phyloP scores from a whole-genome alignment of 176 grass and related monocot genomes.

The Oryza glaberrima region DNA sequence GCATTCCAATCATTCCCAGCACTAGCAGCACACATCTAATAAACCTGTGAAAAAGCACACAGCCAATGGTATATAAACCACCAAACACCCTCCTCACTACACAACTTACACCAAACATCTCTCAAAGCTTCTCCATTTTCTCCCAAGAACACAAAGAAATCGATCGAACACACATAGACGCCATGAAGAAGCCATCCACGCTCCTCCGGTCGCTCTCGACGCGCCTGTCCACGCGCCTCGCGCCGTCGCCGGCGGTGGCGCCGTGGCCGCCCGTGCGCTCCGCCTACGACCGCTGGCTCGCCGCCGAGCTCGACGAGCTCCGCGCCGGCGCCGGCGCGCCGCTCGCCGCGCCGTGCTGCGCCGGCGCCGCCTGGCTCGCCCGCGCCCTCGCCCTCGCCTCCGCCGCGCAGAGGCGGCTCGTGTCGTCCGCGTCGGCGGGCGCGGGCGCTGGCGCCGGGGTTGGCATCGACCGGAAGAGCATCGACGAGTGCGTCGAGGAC shows the following conservation, averaged over 20 bases:
- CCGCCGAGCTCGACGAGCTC: constrained; percentile 76
- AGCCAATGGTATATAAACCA: constrained; percentile 27
- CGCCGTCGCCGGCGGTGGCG: constrained; percentile 43
- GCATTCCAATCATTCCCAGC: constrained; percentile 38
- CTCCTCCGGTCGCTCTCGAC: constrained; percentile 70
- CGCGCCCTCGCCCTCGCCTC: constrained; percentile 53
- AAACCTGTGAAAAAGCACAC: not conserved
- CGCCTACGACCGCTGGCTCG: constrained; percentile 80
- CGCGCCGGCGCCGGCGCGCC: constrained; percentile 33
- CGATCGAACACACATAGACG: not conserved
- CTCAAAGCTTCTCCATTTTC: not conserved
- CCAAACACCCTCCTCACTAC: not conserved
- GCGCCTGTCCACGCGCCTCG: constrained; percentile 42
- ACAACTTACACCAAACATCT: constrained; percentile 33
- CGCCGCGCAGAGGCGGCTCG: constrained; percentile 51
- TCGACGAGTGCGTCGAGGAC: constrained; percentile 64
- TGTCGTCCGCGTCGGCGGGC: not conserved
- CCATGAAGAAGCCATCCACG: constrained; percentile 72
- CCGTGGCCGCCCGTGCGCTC: constrained; percentile 83
- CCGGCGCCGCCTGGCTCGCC: constrained; percentile 62
- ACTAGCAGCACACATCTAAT: not conserved
- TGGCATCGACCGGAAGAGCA: constrained; percentile 39
- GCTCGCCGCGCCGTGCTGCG: constrained; percentile 28
- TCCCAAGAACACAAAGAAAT: not conserved
- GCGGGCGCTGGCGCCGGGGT: no score